Conservation (phyloP, 208 protist species). For the Acanthamoeba rhysodes region DNA sequence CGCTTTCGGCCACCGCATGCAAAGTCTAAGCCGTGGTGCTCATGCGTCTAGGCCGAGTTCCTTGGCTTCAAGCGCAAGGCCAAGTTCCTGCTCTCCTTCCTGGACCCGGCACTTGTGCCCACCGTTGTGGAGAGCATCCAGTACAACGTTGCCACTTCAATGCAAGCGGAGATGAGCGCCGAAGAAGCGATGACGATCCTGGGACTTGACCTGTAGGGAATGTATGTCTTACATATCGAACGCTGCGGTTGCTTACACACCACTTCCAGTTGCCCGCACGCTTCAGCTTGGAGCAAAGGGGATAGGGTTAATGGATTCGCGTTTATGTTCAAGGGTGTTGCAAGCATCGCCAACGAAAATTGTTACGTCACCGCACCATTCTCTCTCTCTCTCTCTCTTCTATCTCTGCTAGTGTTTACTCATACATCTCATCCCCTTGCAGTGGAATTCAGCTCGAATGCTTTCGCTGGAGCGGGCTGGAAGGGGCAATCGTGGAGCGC, state of each 20-base stretch:
- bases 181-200: not conserved
- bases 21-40: not conserved
- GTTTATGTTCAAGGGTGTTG: not conserved
- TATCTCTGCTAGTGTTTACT: too few species aligned
- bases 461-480: not conserved
- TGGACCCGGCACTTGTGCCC: not conserved
- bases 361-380: not conserved
- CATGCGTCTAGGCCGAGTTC: not conserved
- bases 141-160: not conserved
- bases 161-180: slow-evolving; percentile 13
- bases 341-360: not conserved
- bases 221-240: too few species aligned
- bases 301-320: not conserved
- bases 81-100: slow-evolving; percentile 35
- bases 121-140: not conserved
- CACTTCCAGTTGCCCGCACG: too few species aligned
- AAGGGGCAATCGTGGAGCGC: not conserved
- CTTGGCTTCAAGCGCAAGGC: not conserved
- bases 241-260: too few species aligned
- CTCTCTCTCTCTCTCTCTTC: not conserved
- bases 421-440: not conserved
- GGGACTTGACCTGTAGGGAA: not conserved
- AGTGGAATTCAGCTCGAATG: not conserved
- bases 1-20: not conserved
- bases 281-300: too few species aligned